Percentiles rank a stretch among this genome's conserved stretches.
These are phyloP conservation scores for Lobosporangium transversale DNA, from an alignment of 192 early-diverging fungal species.

Conservation along the genomic window DNA sequence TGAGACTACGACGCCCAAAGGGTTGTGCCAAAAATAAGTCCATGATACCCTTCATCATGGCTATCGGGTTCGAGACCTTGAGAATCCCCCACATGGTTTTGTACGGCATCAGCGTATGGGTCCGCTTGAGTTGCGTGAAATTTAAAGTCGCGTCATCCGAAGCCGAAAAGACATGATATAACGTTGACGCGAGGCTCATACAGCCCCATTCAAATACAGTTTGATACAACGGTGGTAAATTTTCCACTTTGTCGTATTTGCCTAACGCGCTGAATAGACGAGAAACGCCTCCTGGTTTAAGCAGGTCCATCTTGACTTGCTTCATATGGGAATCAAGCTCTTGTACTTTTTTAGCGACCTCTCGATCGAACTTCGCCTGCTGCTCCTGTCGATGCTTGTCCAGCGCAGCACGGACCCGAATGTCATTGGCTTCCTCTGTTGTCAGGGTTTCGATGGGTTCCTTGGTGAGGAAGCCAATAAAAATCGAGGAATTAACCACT, in stretches of 20 bases:
- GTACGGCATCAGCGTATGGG: conserved; percentile 64
- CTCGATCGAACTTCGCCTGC: conserved; percentile 53
- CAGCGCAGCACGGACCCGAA: conserved; percentile 41
- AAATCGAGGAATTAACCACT: conserved; percentile 34
- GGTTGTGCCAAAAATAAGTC: conserved; percentile 69
- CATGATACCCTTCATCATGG: conserved; percentile 63
- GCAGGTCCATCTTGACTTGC: conserved; percentile 57
- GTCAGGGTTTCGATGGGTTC: conserved; percentile 50
- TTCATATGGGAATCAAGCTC: conserved; percentile 60
- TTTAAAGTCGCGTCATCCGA: conserved; percentile 62
- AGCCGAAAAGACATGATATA: conserved; percentile 63
- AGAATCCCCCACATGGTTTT: conserved; percentile 57
- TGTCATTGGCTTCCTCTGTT: conserved; percentile 46
- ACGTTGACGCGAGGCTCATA: conserved; percentile 65
- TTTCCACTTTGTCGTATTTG: conserved; percentile 39
- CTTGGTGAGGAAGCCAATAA: conserved; percentile 55
- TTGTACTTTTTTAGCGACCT: conserved; percentile 57
- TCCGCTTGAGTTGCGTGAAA: conserved; percentile 63
- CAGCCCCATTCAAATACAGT: conserved; percentile 64
- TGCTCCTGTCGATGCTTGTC: conserved; percentile 56
- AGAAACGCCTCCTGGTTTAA: conserved; percentile 50
- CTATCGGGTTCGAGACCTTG: conserved; percentile 66
- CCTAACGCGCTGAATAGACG: conserved; percentile 31
- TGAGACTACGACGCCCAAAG: conserved; percentile 62
- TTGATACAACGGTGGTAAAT: conserved; percentile 55